A percentile compares a stretch with the other conserved stretches of the same genome.
These are phyloP conservation scores for Pilasporangium apinafurcum DNA, from an alignment of 352 stramenopile species.

Conservation along the genomic window DNA sequence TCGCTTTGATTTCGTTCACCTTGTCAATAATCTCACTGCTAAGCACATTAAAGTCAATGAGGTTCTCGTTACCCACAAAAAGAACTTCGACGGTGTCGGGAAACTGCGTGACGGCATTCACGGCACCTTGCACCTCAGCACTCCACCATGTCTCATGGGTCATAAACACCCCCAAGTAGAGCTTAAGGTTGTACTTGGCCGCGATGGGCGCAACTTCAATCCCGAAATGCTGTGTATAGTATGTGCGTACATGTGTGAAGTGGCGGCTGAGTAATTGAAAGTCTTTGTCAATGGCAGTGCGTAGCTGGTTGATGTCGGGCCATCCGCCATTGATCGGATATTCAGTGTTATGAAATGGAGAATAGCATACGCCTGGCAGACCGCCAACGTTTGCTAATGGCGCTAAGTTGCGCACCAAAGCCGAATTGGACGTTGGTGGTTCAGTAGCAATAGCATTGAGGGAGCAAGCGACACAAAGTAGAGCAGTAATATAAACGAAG, in stretches of 20 bases:
- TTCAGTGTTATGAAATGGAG: slow-evolving; percentile 10
- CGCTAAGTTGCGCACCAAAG: neutral
- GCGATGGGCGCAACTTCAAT: slow-evolving; percentile 7
- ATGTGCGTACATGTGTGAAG: slow-evolving; percentile 12
- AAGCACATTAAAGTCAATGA: slow-evolving; percentile 6
- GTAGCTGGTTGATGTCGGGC: neutral
- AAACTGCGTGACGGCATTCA: slow-evolving; percentile 4
- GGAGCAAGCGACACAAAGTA: no score
- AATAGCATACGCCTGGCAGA: slow-evolving; percentile 6
- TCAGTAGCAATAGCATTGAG: no score
- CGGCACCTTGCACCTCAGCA: slow-evolving; percentile 2
- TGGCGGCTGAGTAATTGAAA: slow-evolving; percentile 8
- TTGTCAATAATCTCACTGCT: slow-evolving; percentile 16
- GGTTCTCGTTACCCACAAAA: slow-evolving; percentile 16
- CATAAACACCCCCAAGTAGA: slow-evolving; percentile 18
- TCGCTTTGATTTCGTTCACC: slow-evolving; percentile 22
- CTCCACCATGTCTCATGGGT: slow-evolving; percentile 5
- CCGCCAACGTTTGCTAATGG: neutral
- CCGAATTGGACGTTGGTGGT: no score
- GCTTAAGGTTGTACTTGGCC: slow-evolving; percentile 4
- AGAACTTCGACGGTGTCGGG: slow-evolving; percentile 6
- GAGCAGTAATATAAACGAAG: no score
- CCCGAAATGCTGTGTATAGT: slow-evolving; percentile 12
- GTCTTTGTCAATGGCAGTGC: slow-evolving; percentile 10
- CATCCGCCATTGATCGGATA: slow-evolving; percentile 10